Percentiles rank a stretch among this genome's conserved stretches.
Conservation (phyloP, 441 rosid genomes). For the Jatropha podagrica region DNA sequence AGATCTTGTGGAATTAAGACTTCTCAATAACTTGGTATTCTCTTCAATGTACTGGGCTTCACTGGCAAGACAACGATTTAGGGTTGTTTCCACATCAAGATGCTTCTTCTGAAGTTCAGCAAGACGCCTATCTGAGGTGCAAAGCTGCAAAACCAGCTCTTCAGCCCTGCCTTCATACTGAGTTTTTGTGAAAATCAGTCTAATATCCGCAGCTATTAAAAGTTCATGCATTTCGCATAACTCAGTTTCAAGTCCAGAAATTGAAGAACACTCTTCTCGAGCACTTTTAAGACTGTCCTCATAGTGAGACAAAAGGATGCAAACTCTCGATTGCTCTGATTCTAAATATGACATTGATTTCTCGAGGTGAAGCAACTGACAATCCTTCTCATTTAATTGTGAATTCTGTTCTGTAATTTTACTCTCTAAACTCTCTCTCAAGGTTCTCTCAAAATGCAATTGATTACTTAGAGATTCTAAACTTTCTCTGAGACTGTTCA, state of each 20-base stretch:
- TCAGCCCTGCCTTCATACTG: conserved; percentile 51
- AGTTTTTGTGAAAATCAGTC: conserved; percentile 45
- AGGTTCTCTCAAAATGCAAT: conserved; percentile 54
- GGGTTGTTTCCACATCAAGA: conserved; percentile 46
- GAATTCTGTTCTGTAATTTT: conserved; percentile 55
- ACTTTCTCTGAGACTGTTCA: conserved; percentile 46
- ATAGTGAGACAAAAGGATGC: conserved; percentile 43
- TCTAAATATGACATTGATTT: conserved; percentile 59
- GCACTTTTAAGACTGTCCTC: conserved; percentile 49
- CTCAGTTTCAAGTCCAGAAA: conserved; percentile 57
- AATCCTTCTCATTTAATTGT: conserved; percentile 53
- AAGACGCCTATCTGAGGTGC: conserved; percentile 41
- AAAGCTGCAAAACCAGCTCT: conserved; percentile 53
- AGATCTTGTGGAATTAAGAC: conserved; percentile 50
- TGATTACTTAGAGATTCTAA: conserved; percentile 47
- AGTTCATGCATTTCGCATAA: conserved; percentile 59
- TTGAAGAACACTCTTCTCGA: conserved; percentile 40
- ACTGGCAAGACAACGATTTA: conserved; percentile 54
- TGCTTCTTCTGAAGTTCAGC: conserved; percentile 56
- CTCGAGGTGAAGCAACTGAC: conserved; percentile 56
- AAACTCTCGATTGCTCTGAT: conserved; percentile 54
- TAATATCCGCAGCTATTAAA: conserved; percentile 59
- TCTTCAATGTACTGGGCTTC: conserved; percentile 59
- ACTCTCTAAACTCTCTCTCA: conserved; percentile 49
- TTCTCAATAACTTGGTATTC: conserved; percentile 47